phyloP scores from a whole-genome alignment of 2,329 filamentous ascomycete species.

The Colletotrichum endophyticum region DNA sequence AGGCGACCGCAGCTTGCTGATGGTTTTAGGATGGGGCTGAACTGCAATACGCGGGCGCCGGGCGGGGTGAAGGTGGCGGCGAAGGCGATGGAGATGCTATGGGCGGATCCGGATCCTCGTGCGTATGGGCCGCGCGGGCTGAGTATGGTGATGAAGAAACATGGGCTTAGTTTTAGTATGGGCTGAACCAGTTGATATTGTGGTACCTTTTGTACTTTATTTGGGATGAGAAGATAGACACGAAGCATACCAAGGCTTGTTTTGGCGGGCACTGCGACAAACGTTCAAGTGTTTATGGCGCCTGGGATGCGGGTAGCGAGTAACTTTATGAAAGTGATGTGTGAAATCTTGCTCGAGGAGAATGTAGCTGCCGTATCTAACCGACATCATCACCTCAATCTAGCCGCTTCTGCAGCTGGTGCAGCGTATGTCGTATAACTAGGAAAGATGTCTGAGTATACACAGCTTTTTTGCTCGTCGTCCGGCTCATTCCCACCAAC shows the following conservation, averaged over 20 bases:
- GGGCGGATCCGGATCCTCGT: not conserved
- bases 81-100: not conserved
- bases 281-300: no score
- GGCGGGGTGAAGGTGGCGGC: not conserved
- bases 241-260: accelerated
- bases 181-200: not conserved
- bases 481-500: no score
- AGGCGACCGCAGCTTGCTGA: not conserved
- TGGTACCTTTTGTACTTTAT: not conserved
- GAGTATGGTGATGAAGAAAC: not conserved
- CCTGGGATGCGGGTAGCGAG: no score
- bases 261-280: no score
- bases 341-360: no score
- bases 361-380: no score
- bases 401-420: no score
- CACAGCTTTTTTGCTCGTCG: no score
- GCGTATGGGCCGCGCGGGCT: not conserved
- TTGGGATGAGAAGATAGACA: accelerated
- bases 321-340: no score
- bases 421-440: no score
- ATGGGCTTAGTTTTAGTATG: not conserved
- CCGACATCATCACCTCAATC: no score
- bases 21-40: not conserved
- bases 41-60: not conserved
- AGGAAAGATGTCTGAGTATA: no score